Conservation (phyloP, 2,329 filamentous ascomycete genomes). For the Colletotrichum gigasporum region DNA sequence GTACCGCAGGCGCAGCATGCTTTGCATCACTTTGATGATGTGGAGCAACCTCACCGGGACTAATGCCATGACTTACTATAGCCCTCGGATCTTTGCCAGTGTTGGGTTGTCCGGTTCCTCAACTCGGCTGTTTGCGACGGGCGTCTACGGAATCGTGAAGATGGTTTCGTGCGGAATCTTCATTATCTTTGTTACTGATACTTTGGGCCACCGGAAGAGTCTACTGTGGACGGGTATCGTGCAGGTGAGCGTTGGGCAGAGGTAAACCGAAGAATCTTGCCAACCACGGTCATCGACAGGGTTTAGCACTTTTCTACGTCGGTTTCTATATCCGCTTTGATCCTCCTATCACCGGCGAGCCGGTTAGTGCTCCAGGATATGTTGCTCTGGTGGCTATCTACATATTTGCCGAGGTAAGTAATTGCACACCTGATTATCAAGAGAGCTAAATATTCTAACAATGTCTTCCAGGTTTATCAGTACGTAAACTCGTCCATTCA, state of each 20-base stretch:
- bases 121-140: slow-evolving; percentile 72
- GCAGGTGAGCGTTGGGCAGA: slow-evolving; percentile 34
- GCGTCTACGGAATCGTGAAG: slow-evolving; percentile 75
- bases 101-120: slow-evolving; percentile 62
- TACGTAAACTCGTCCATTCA: background rate
- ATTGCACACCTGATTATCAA: background rate
- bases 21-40: slow-evolving; percentile 37
- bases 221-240: slow-evolving; percentile 38
- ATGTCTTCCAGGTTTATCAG: background rate
- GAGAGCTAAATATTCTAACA: background rate
- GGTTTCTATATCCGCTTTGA: slow-evolving; percentile 67
- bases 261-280: too few relatives aligned
- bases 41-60: slow-evolving; percentile 40
- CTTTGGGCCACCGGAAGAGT: slow-evolving; percentile 64
- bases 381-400: slow-evolving; percentile 69
- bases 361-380: slow-evolving; percentile 56
- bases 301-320: slow-evolving; percentile 65
- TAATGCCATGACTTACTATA: slow-evolving; percentile 64
- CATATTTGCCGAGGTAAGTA: slow-evolving; percentile 32
- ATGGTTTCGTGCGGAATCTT: slow-evolving; percentile 69
- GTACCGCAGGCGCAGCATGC: slow-evolving; percentile 36
- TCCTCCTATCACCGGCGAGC: slow-evolving; percentile 44
- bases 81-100: slow-evolving; percentile 68
- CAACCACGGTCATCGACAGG: too few relatives aligned
- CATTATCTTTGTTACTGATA: slow-evolving; percentile 70